Evolutionary conservation across 345 rosid species (phyloP).

Genomic region (Draba incana): DNA sequence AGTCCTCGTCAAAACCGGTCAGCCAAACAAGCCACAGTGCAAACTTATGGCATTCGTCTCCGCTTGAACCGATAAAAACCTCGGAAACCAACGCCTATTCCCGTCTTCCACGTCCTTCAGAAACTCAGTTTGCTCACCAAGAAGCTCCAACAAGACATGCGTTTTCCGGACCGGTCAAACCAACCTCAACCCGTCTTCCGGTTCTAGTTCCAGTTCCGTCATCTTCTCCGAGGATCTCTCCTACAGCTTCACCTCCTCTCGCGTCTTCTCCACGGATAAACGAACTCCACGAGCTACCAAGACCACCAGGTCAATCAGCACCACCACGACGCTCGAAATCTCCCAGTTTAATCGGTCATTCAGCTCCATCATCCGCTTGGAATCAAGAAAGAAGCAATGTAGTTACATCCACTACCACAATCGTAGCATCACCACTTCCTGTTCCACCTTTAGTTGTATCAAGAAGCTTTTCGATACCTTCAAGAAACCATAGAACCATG

Average conservation of each 20-base stretch:
- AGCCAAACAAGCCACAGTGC: slow-evolving; percentile 46
- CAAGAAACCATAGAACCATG: slow-evolving; percentile 69
- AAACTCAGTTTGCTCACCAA: slow-evolving; percentile 40
- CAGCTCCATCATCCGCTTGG: slow-evolving; percentile 72
- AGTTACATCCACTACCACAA: slow-evolving; percentile 46
- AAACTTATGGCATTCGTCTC: slow-evolving; percentile 68
- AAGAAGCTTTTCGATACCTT: slow-evolving; percentile 87
- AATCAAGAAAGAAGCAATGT: slow-evolving; percentile 58
- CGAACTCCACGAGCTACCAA: slow-evolving; percentile 95
- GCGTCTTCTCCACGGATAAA: slow-evolving; percentile 80
- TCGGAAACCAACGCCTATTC: slow-evolving; percentile 39
- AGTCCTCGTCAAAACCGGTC: slow-evolving; percentile 45
- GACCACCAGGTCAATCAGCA: slow-evolving; percentile 63
- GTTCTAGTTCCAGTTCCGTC: slow-evolving; percentile 39
- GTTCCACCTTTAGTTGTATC: slow-evolving; percentile 68
- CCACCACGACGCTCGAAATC: slow-evolving; percentile 59
- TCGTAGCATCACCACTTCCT: slow-evolving; percentile 82
- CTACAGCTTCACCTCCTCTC: slow-evolving; percentile 84
- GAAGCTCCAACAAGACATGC: slow-evolving; percentile 51
- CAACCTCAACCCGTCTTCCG: slow-evolving; percentile 50
- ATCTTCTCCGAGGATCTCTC: slow-evolving; percentile 74
- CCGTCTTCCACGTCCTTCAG: slow-evolving; percentile 72
- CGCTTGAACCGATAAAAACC: slow-evolving; percentile 74
- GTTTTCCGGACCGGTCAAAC: slow-evolving; percentile 77
- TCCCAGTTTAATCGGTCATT: slow-evolving; percentile 59